Evolutionary conservation across 441 rosid species (phyloP), one percentile per base, ranked within the genome.

Genomic region (Breynia disticha): DNA sequence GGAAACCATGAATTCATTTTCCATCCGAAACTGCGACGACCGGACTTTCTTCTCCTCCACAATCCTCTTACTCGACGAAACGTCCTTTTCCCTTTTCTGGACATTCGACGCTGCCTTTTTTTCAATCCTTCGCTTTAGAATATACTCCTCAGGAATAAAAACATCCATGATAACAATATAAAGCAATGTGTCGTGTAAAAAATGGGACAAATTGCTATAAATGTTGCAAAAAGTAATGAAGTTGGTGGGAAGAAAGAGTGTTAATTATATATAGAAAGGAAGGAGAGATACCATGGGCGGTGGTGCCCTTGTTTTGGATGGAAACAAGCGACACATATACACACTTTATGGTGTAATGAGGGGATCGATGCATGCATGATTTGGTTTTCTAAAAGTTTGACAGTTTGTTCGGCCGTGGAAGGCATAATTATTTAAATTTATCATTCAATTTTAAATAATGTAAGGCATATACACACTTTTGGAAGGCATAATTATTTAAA

Each of bases 111-210:
- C 77, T 3, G 72, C 73, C 72, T 17, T 67, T 61, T 68, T 81
- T 65, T 84, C 93, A 42, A 47, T 67, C 69, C 86, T 67, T 52
- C 86, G 73, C 59, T 63, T 66, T 17, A 54, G 37, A 46, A 81
- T 66, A 61, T 81, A 81, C 68, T 84, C 93, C 56, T 81, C 82
- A 14, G 82, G 72, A 62, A 81, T 76, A 63, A 58, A 84, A 5
- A 81, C 82, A 55, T 79, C 84, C 80, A 81, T 79, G 5, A 4
- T 45, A 0, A 35, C 12, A 8, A 1, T 21, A 4, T 19, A 10
- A 18, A 16, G 21, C 15, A 42, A 41, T 9, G 10, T 1, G 44
- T 41, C 44, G 3, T 15, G 10, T 9, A 1, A 7, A 41, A 11
- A 28, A 9, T 28, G 35, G 5, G 35, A 28, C 35, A 41, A 41